Percentiles rank a stretch among this genome's conserved stretches.
Conservation (phyloP, 257 asterid species). For the Nicotiana undulata region DNA sequence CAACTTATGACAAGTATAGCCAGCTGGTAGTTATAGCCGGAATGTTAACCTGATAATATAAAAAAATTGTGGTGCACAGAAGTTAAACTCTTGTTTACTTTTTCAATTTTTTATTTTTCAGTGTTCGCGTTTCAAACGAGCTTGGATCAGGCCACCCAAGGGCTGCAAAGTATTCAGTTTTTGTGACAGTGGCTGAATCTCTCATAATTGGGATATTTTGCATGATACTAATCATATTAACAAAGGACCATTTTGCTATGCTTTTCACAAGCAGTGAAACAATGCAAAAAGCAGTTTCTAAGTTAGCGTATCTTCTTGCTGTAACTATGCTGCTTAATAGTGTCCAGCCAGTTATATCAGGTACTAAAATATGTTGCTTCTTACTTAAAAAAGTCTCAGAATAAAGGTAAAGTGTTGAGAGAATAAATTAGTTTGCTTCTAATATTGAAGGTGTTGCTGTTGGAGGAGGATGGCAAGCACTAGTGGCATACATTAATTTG, state of each 20-base stretch:
- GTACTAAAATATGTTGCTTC: slow-evolving; percentile 18
- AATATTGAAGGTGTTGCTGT: slow-evolving; percentile 71
- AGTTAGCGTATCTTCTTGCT: slow-evolving; percentile 80
- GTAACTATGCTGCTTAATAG: slow-evolving; percentile 81
- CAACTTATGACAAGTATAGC: not conserved
- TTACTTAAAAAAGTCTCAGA: not conserved
- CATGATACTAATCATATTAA: slow-evolving; percentile 54
- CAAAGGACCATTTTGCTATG: slow-evolving; percentile 59
- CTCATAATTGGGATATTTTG: slow-evolving; percentile 56
- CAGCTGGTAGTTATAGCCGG: no score
- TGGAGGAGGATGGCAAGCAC: slow-evolving; percentile 99
- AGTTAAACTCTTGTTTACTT: no score
- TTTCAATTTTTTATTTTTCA: no score
- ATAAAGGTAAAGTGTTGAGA: not conserved
- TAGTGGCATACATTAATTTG: slow-evolving; percentile 79
- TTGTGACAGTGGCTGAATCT: slow-evolving; percentile 57
- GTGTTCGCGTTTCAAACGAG: slow-evolving; percentile 87
- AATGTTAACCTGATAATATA: not conserved
- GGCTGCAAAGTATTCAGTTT: slow-evolving; percentile 79
- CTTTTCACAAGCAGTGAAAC: slow-evolving; percentile 56
- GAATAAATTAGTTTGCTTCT: not conserved
- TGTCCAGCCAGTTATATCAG: slow-evolving; percentile 93
- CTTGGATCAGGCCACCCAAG: slow-evolving; percentile 86
- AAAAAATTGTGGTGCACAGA: not conserved
- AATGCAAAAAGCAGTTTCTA: slow-evolving; percentile 80